Evolutionary conservation across 805 yeast species (phyloP).

Genomic region (Debaryomyces castellii): DNA sequence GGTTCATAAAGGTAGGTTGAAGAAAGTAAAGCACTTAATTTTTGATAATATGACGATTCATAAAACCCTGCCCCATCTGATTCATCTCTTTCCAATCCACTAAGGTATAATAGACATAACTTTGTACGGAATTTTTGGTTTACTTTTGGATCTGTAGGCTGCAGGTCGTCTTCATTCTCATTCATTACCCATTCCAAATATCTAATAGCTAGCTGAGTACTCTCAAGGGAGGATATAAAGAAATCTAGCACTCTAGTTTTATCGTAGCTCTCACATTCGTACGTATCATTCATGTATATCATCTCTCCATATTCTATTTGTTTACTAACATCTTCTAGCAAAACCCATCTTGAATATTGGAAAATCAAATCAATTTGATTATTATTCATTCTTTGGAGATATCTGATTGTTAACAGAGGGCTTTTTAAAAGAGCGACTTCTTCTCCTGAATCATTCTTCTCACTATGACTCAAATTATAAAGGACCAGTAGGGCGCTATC

Average conservation of each 20-base stretch:
- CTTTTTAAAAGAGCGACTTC: conserved; percentile 31
- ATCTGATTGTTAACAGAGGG: conserved; percentile 49
- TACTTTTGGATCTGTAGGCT: background rate
- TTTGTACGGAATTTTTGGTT: conserved; percentile 33
- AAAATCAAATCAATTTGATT: conserved; percentile 54
- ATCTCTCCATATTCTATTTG: conserved; percentile 36
- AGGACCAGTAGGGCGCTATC: conserved; percentile 65
- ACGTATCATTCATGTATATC: conserved; percentile 67
- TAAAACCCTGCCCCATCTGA: conserved; percentile 8
- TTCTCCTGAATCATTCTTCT: conserved; percentile 12
- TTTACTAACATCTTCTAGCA: conserved; percentile 26
- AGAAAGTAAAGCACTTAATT: conserved; percentile 32
- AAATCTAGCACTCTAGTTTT: conserved; percentile 52
- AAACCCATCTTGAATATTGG: conserved; percentile 53
- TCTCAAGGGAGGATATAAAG: conserved; percentile 29
- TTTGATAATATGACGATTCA: conserved; percentile 21
- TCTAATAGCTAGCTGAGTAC: conserved; percentile 23
- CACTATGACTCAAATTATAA: conserved; percentile 24
- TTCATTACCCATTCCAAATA: conserved; percentile 49
- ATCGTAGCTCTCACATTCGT: conserved; percentile 59
- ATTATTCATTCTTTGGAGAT: conserved; percentile 55
- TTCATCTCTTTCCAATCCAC: conserved; percentile 15
- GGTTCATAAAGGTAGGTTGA: conserved; percentile 34
- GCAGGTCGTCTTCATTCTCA: conserved; percentile 26
- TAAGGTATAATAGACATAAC: conserved; percentile 31